A percentile compares a stretch with the other conserved stretches of the same genome.
These are phyloP conservation scores for Phalaenopsis equestris DNA, from an alignment of 106 monocot genomes.

Conservation along the genomic window DNA sequence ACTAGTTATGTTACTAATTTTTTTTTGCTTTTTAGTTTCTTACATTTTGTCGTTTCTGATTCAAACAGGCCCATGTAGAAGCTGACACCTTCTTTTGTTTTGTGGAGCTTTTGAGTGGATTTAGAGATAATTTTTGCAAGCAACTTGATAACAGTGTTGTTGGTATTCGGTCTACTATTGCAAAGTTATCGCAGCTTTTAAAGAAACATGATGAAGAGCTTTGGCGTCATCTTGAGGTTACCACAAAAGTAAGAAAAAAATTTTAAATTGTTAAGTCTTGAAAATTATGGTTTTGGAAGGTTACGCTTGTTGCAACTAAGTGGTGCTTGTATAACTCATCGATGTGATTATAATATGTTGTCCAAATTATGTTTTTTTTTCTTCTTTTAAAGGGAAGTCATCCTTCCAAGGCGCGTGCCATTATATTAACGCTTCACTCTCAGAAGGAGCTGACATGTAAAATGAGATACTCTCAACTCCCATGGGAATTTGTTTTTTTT, in stretches of 20 bases:
- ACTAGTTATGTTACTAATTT: neutral
- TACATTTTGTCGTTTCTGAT: constrained; percentile 5
- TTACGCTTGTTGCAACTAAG: too few relatives aligned
- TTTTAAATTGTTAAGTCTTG: neutral
- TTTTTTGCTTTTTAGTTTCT: neutral
- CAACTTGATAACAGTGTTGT: constrained; percentile 30
- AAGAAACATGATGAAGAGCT: constrained; percentile 29
- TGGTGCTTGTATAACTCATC: neutral
- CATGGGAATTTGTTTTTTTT: too few relatives aligned
- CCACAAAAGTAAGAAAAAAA: constrained; percentile 14
- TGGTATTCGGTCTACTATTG: constrained; percentile 21
- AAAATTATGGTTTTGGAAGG: neutral
- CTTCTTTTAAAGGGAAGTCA: neutral
- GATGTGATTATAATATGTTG: neutral
- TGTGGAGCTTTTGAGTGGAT: constrained; percentile 23
- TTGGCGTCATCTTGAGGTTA: constrained; percentile 30
- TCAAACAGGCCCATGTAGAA: constrained; percentile 19
- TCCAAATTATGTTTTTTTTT: constrained; percentile 2
- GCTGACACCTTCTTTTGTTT: constrained; percentile 31
- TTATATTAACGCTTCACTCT: neutral
- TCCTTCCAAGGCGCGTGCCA: neutral
- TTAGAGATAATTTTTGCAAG: constrained; percentile 30
- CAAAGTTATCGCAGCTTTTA: constrained; percentile 18
- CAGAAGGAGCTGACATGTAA: too few relatives aligned
- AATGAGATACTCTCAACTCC: too few relatives aligned